phyloP scores from a whole-genome alignment of 2,329 filamentous ascomycete species.

The Chaetothyriales sp. region DNA sequence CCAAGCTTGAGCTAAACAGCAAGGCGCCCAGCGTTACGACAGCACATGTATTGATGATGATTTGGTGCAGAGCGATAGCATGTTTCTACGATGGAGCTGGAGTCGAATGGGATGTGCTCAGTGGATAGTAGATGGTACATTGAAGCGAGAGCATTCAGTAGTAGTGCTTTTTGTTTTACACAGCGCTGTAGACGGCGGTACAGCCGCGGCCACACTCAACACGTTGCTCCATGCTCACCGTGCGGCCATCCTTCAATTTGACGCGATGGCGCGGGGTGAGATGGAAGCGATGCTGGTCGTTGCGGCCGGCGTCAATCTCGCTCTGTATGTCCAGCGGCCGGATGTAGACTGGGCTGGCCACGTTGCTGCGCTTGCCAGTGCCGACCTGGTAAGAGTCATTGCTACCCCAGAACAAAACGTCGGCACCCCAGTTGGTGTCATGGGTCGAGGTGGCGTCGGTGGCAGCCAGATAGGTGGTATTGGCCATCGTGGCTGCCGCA shows the following conservation, averaged over 20 bases:
- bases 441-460: slow-evolving; percentile 38
- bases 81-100: background rate
- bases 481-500: slow-evolving; percentile 67
- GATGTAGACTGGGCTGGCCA: slow-evolving; percentile 62
- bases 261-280: slow-evolving; percentile 63
- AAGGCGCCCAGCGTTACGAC: slow-evolving; percentile 3
- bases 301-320: slow-evolving; percentile 46
- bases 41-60: background rate
- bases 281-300: slow-evolving; percentile 60
- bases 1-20: slow-evolving; percentile 1
- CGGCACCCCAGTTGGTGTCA: slow-evolving; percentile 74
- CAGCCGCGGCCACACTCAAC: slow-evolving; percentile 74
- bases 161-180: slow-evolving; percentile 20
- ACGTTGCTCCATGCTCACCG: slow-evolving; percentile 65
- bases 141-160: too few relatives aligned
- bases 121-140: background rate
- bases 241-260: slow-evolving; percentile 48
- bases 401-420: slow-evolving; percentile 84
- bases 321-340: slow-evolving; percentile 53
- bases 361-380: slow-evolving; percentile 73
- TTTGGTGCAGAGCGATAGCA: background rate
- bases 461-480: slow-evolving; percentile 53
- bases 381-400: slow-evolving; percentile 91
- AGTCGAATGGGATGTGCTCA: background rate
- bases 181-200: slow-evolving; percentile 65